These are phyloP conservation scores for Saturnispora besseyi DNA, from an alignment of 805 yeast genomes.

Conservation along the genomic window DNA sequence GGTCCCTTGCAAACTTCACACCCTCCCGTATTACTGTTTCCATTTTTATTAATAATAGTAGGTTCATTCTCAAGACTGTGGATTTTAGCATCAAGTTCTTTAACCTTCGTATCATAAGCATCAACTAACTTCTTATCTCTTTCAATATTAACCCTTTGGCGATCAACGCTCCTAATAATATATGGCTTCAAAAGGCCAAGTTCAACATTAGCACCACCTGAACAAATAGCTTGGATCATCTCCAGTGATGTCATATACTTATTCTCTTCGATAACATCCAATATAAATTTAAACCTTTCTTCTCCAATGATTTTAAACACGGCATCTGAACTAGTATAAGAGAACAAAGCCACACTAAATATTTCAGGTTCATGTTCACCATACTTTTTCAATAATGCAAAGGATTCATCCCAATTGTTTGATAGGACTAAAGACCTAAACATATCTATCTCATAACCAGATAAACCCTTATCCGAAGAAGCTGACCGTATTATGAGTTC, in stretches of 20 bases:
- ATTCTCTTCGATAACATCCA: constrained; percentile 43
- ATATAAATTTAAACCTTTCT: constrained; percentile 37
- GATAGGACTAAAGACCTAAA: constrained; percentile 58
- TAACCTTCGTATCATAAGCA: constrained; percentile 61
- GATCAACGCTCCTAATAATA: constrained; percentile 50
- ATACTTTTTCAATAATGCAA: constrained; percentile 46
- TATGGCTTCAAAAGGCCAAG: constrained; percentile 61
- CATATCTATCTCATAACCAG: constrained; percentile 43
- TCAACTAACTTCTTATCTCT: constrained; percentile 58
- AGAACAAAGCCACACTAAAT: constrained; percentile 54
- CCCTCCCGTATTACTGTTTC: constrained; percentile 30
- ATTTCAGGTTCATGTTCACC: constrained; percentile 58
- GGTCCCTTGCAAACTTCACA: constrained; percentile 60
- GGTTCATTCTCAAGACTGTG: constrained; percentile 38
- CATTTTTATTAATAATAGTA: constrained; percentile 38
- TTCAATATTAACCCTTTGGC: constrained; percentile 54
- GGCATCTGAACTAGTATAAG: constrained; percentile 47
- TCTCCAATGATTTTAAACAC: constrained; percentile 46
- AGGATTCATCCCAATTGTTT: constrained; percentile 48
- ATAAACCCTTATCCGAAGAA: neutral
- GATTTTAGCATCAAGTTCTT: constrained; percentile 44
- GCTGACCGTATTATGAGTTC: constrained; percentile 31
- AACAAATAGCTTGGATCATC: constrained; percentile 28
- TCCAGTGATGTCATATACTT: constrained; percentile 66
- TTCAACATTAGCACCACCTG: constrained; percentile 40